Evolutionary conservation across 345 rosid species (phyloP).

Genomic region (Jatropha curcas): DNA sequence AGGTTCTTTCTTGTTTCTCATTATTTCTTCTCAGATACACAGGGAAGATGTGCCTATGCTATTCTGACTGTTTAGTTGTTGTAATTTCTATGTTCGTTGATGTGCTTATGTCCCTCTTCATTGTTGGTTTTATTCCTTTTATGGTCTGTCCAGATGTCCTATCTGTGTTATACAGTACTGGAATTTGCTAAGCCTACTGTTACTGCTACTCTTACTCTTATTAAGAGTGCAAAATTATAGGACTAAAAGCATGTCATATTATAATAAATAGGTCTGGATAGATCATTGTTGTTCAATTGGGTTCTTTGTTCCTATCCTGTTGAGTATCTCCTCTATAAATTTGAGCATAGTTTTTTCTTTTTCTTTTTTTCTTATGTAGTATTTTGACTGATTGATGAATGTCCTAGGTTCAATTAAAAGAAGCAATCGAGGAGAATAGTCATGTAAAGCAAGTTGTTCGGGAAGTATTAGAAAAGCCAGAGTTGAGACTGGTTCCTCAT

Average conservation of each 20-base stretch:
- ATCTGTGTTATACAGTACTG: neutral
- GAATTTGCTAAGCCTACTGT: neutral
- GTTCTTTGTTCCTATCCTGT: neutral
- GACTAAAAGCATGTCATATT: neutral
- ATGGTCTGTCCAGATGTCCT: neutral
- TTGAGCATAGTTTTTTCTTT: too few relatives aligned
- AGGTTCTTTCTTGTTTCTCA: slow-evolving; percentile 40
- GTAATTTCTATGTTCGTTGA: neutral
- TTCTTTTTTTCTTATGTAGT: neutral
- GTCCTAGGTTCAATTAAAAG: slow-evolving; percentile 77
- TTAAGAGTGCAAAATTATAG: neutral
- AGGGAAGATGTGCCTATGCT: neutral
- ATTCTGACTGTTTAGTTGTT: neutral
- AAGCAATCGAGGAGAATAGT: slow-evolving; percentile 41
- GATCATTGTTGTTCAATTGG: neutral
- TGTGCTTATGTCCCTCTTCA: neutral
- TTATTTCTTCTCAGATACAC: slow-evolving; percentile 13
- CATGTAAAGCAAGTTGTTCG: slow-evolving; percentile 59
- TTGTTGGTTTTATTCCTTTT: neutral
- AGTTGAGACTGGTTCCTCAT: slow-evolving; percentile 79
- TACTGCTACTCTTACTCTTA: neutral
- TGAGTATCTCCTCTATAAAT: neutral
- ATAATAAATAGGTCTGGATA: neutral
- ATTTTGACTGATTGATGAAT: slow-evolving; percentile 15
- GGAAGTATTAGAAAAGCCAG: slow-evolving; percentile 67